A percentile compares a stretch with the other conserved stretches of the same genome.
Conservation (phyloP, 2,329 filamentous ascomycete species). For the Microcyclospora tardicrescens region DNA sequence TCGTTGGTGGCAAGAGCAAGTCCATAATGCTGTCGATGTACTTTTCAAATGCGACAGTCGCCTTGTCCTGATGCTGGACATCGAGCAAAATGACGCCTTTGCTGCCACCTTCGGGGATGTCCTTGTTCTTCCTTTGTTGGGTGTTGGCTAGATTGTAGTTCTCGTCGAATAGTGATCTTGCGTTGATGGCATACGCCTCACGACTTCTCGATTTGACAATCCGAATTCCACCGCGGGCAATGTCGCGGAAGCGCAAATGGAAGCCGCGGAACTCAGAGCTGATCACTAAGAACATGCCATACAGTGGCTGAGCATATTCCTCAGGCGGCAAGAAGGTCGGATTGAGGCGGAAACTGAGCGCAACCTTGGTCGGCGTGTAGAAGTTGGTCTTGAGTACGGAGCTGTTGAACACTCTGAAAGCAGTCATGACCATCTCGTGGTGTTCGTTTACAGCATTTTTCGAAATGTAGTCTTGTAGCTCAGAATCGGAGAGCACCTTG, state of each 20-base stretch:
- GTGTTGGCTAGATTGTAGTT: conserved; percentile 98
- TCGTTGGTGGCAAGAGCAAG: conserved; percentile 74
- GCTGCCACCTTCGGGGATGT: conserved; percentile 94
- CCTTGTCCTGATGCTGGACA: conserved; percentile 85
- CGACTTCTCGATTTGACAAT: conserved; percentile 97
- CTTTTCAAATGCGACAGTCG: conserved; percentile 89
- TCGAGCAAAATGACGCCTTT: conserved; percentile 96
- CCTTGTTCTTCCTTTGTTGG: conserved; percentile 99
- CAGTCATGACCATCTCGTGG: conserved; percentile 94
- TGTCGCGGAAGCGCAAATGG: conserved; percentile 93
- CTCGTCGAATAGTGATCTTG: conserved; percentile 90
- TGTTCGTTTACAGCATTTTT: conserved; percentile 82
- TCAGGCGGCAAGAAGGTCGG: conserved; percentile 76
- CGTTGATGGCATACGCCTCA: conserved; percentile 93
- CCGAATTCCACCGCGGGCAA: conserved; percentile 89
- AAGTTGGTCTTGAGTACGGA: conserved; percentile 92
- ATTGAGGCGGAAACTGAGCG: conserved; percentile 88
- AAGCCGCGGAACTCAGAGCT: conserved; percentile 94
- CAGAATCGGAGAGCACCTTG: conserved; percentile 61
- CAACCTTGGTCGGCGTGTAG: conserved; percentile 97
- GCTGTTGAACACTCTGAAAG: conserved; percentile 91
- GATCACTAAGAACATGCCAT: conserved; percentile 98
- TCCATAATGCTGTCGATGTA: conserved; percentile 99
- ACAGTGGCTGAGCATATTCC: conserved; percentile 87
- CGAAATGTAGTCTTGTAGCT: conserved; percentile 63